These are phyloP conservation scores for Suillus tomentosus DNA, from an alignment of 768 basidiomycete genomes.

Conservation along the genomic window DNA sequence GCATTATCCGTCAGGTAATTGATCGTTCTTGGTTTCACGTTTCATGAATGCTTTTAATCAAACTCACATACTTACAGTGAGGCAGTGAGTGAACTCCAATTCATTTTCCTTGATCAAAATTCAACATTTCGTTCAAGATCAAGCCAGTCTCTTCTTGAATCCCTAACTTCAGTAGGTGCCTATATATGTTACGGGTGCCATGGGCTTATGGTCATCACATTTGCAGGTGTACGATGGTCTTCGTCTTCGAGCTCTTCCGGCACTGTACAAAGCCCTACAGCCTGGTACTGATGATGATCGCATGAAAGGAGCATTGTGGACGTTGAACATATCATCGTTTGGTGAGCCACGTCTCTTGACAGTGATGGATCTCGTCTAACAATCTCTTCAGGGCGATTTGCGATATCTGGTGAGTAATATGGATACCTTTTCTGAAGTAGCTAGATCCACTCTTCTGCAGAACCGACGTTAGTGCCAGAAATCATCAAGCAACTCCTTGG, in stretches of 20 bases:
- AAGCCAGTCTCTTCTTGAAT: conserved; percentile 41
- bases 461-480: conserved; percentile 63
- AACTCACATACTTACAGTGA: conserved; percentile 21
- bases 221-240: conserved; percentile 68
- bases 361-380: conserved; percentile 9
- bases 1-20: conserved; percentile 60
- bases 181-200: background rate
- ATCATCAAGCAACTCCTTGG: conserved; percentile 62
- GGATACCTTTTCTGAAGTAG: conserved; percentile 4
- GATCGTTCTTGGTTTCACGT: background rate
- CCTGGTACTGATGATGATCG: conserved; percentile 81
- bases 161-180: conserved; percentile 21
- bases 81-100: conserved; percentile 26
- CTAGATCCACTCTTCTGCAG: conserved; percentile 32
- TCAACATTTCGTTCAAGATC: conserved; percentile 26
- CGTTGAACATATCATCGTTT: conserved; percentile 64
- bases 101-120: conserved; percentile 6
- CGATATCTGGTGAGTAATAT: conserved; percentile 37
- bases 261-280: conserved; percentile 56
- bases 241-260: conserved; percentile 60
- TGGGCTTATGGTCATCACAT: background rate
- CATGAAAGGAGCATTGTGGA: conserved; percentile 92
- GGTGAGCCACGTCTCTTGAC: conserved; percentile 36
- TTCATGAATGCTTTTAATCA: conserved; percentile 5
- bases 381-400: conserved; percentile 39